Evolutionary conservation across 768 basidiomycete species (phyloP).

Genomic region (Daedaleopsis nitida): DNA sequence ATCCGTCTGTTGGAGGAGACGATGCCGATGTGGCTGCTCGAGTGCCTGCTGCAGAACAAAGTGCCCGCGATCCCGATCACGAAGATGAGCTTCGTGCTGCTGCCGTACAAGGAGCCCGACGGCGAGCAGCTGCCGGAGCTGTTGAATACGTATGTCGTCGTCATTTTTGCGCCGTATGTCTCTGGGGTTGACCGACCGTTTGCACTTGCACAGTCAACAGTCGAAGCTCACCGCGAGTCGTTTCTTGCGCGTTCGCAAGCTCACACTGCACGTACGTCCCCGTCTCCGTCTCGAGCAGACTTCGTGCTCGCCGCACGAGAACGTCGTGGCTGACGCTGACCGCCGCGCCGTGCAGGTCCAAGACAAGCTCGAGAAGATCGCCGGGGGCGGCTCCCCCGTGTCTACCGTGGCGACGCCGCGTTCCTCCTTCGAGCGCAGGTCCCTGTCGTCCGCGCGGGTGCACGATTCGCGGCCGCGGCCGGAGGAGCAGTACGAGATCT

Average conservation of each 20-base stretch:
- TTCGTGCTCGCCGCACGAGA: too few relatives aligned
- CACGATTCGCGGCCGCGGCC: constrained; percentile 35
- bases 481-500: constrained; percentile 81
- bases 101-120: constrained; percentile 70
- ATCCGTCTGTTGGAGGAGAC: constrained; percentile 62
- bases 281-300: neutral
- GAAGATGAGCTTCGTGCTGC: constrained; percentile 88
- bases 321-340: too few relatives aligned
- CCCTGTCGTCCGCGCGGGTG: constrained; percentile 19
- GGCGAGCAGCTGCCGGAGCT: constrained; percentile 74
- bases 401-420: constrained; percentile 35
- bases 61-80: constrained; percentile 50
- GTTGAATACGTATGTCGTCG: constrained; percentile 72
- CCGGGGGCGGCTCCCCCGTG: constrained; percentile 26
- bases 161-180: neutral
- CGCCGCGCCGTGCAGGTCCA: constrained; percentile 55
- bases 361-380: constrained; percentile 75
- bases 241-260: constrained; percentile 83
- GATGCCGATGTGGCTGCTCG: constrained; percentile 87
- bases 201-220: constrained; percentile 51
- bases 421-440: constrained; percentile 40
- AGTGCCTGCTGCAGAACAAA: constrained; percentile 78
- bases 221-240: constrained; percentile 88
- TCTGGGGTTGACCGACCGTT: constrained; percentile 2
- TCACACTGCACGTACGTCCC: constrained; percentile 72